Evolutionary conservation across 345 rosid species (phyloP).

Genomic region (Zanthoxylum bungeanum): DNA sequence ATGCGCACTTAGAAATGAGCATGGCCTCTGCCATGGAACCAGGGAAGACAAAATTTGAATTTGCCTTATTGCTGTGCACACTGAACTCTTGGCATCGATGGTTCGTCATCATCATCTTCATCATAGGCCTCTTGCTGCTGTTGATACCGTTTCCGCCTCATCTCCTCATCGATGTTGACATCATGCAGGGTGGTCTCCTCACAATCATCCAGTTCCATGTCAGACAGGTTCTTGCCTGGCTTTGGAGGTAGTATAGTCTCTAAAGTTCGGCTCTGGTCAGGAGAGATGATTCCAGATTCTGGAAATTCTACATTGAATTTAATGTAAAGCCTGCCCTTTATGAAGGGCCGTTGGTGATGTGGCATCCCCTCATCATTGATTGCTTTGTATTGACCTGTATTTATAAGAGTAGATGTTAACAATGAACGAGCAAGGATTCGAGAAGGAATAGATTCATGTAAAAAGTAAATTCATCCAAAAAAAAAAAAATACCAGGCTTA

Average conservation of each 20-base stretch:
- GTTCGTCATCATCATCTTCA: constrained; percentile 54
- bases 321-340: constrained; percentile 64
- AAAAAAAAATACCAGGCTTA: constrained; percentile 47
- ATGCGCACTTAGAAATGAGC: neutral
- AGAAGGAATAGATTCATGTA: neutral
- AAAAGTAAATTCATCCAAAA: neutral
- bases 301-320: constrained; percentile 64
- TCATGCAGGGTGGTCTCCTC: constrained; percentile 73
- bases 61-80: constrained; percentile 61
- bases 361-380: constrained; percentile 65
- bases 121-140: constrained; percentile 66
- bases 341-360: constrained; percentile 51
- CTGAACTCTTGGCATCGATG: constrained; percentile 50
- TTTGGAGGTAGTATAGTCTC: constrained; percentile 51
- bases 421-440: neutral
- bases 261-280: constrained; percentile 47
- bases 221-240: constrained; percentile 30
- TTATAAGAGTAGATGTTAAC: neutral
- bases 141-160: constrained; percentile 48
- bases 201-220: constrained; percentile 68
- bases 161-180: constrained; percentile 58
- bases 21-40: neutral
- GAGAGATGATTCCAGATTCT: constrained; percentile 36
- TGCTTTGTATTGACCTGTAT: constrained; percentile 48
- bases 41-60: neutral